Percentiles rank a stretch among this genome's conserved stretches.
phyloP scores from a whole-genome alignment of 257 asterid genomes.

The Solanum chiquidenum region DNA sequence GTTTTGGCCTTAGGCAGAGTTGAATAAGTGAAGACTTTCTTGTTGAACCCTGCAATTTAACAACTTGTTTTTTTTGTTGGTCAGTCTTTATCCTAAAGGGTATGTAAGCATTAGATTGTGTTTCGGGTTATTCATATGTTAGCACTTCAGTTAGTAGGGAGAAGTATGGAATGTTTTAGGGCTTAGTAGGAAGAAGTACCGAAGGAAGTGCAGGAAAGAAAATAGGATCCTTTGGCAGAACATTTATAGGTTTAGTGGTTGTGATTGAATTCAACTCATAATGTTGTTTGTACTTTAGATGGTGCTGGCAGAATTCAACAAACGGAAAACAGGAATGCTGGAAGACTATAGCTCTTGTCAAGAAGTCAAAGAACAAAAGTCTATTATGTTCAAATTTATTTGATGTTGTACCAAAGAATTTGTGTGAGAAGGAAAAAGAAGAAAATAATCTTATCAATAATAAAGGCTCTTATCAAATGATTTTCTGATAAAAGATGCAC shows the following conservation, averaged over 20 bases:
- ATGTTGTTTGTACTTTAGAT: not conserved
- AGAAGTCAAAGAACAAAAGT: not conserved
- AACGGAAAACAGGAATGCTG: not conserved
- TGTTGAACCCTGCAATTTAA: not conserved
- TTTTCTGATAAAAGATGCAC: not conserved
- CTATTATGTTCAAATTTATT: not conserved
- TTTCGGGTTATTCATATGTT: not conserved
- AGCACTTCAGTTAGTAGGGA: not conserved
- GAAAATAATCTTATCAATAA: not conserved
- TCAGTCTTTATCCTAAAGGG: not conserved
- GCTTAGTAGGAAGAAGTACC: not conserved
- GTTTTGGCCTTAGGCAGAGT: not conserved
- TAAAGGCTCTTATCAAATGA: not conserved
- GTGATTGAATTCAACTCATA: not conserved
- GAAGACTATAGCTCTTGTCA: not conserved
- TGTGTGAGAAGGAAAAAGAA: not conserved
- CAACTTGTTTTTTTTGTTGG: not conserved
- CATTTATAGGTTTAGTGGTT: not conserved
- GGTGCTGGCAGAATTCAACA: not conserved
- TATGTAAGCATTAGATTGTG: not conserved
- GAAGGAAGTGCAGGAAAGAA: not conserved
- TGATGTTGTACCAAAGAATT: not conserved
- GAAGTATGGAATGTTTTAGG: not conserved
- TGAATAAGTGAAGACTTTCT: not conserved
- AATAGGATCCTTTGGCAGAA: not conserved